Conservation (phyloP, 2,329 filamentous ascomycete species). For the Epichloe sylvatica region DNA sequence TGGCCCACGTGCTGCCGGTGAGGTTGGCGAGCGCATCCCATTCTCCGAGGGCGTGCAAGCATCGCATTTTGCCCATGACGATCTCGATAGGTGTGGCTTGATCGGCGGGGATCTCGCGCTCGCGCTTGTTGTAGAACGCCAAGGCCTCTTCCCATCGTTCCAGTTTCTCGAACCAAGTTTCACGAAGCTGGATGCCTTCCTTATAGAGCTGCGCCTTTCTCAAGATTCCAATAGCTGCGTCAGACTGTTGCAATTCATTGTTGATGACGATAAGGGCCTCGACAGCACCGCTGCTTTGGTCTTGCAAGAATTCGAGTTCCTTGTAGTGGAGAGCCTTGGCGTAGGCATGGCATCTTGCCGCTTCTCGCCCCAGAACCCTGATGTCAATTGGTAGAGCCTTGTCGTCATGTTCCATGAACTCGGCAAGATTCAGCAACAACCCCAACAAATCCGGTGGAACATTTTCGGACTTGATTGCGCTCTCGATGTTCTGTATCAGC, state of each 20-base stretch:
- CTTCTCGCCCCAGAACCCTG: constrained; percentile 81
- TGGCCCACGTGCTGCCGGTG: constrained; percentile 86
- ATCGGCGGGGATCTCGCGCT: constrained; percentile 49
- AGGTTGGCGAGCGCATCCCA: constrained; percentile 88
- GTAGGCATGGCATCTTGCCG: constrained; percentile 92
- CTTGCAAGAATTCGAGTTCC: constrained; percentile 93
- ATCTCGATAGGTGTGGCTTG: constrained; percentile 66
- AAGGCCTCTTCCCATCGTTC: constrained; percentile 97
- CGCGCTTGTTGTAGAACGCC: constrained; percentile 78
- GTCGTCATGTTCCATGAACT: constrained; percentile 99
- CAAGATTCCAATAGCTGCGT: constrained; percentile 94
- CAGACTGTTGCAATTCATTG: constrained; percentile 95
- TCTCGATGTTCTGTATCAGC: constrained; percentile 87
- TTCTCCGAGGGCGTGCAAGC: constrained; percentile 88
- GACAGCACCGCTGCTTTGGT: constrained; percentile 88
- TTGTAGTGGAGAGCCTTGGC: constrained; percentile 98
- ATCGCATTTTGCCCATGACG: constrained; percentile 99
- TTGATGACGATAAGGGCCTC: constrained; percentile 98
- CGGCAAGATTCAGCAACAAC: constrained; percentile 84
- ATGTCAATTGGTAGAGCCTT: constrained; percentile 98
- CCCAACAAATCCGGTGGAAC: constrained; percentile 93
- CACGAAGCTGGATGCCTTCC: constrained; percentile 82
- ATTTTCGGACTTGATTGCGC: constrained; percentile 85
- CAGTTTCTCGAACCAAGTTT: constrained; percentile 98
- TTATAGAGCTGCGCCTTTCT: constrained; percentile 91